Evolutionary conservation across 768 basidiomycete species (phyloP), one percentile per base, ranked within the genome.

Genomic region (Sporobolomyces pararoseus): DNA sequence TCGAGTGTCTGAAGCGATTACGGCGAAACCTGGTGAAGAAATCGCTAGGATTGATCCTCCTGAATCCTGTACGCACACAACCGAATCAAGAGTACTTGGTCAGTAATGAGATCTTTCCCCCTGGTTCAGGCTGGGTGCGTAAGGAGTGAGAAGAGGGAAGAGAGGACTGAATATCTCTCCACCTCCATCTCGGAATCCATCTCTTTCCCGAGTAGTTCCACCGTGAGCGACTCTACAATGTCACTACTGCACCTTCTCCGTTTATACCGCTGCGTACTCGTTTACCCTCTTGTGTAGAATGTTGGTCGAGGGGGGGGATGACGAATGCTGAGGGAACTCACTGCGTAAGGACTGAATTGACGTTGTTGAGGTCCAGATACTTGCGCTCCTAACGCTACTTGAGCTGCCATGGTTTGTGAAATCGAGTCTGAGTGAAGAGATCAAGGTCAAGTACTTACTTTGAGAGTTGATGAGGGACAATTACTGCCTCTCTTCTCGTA

Each of bases 1-100:
- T 65, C 95, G 83, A 51, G 95, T 99, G 81, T 99, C 95, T 60
- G 93, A 91, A 7, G 96, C 94, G 76, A 97, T 89, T 78, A 98
- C 92, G 69, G 85, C 85, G 80, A 98, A 98, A 79, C 93, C 90
- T 52, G 86, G 85, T 62, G 95, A 96, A 7, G 94, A 91, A 78
- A 98, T 90, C 50, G 81, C 80, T 52, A 99, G 87, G 81, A 97
- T 95, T 25, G 94, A 93, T 32, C 96, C 95, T 35, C 95, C 95
- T 76, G 97, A 97, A 75, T 75, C 71, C 73, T 76, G 46, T 14
- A 35, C 32, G 34, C 21, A n/a, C 25, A 13, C 9, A 29, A 54
- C 4, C 0, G 37, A 27, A n/a, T n/a, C n/a, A n/a, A n/a, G n/a
- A n/a, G n/a, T n/a, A n/a, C n/a, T n/a, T n/a, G n/a, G n/a, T n/a